phyloP scores from a whole-genome alignment of 768 basidiomycete genomes.

The Amanita exitialis region DNA sequence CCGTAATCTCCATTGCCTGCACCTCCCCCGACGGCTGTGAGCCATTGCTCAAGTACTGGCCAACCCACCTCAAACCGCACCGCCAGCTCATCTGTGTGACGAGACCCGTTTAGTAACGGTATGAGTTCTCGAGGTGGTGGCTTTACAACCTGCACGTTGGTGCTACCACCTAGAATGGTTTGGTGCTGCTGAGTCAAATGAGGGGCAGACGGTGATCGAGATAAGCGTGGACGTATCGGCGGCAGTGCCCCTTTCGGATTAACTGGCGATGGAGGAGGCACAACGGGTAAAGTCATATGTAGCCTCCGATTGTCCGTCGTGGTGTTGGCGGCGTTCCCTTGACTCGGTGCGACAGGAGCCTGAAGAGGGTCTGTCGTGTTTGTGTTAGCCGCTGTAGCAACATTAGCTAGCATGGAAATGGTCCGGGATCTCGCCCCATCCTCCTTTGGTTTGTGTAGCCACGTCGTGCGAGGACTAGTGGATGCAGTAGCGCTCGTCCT shows the following conservation, averaged over 20 bases:
- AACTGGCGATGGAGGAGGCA: slow-evolving; percentile 32
- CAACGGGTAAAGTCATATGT: slow-evolving; percentile 25
- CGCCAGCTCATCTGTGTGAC: slow-evolving; percentile 87
- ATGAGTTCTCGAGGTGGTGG: slow-evolving; percentile 49
- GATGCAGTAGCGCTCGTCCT: slow-evolving; percentile 23
- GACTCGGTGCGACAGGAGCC: slow-evolving; percentile 3
- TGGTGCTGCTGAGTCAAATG: slow-evolving; percentile 20
- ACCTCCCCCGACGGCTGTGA: slow-evolving; percentile 49
- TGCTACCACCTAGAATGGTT: slow-evolving; percentile 1
- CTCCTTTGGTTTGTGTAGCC: slow-evolving; percentile 32
- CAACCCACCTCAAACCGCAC: slow-evolving; percentile 77
- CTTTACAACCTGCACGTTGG: slow-evolving; percentile 11
- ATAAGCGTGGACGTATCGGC: slow-evolving; percentile 36
- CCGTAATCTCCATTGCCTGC: slow-evolving; percentile 62
- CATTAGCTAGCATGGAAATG: slow-evolving; percentile 5
- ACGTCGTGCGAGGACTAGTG: slow-evolving; percentile 32
- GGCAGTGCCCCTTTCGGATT: slow-evolving; percentile 21
- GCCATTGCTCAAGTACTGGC: slow-evolving; percentile 71
- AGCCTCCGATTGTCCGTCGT: slow-evolving; percentile 20
- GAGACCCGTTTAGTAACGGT: slow-evolving; percentile 73
- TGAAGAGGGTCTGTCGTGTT: neutral
- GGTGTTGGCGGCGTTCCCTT: slow-evolving; percentile 16
- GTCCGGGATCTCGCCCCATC: slow-evolving; percentile 12
- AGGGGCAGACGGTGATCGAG: slow-evolving; percentile 52
- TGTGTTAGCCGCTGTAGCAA: slow-evolving; percentile 9